phyloP scores from a whole-genome alignment of 139 green algal species.

The Zygnema cylindricum region DNA sequence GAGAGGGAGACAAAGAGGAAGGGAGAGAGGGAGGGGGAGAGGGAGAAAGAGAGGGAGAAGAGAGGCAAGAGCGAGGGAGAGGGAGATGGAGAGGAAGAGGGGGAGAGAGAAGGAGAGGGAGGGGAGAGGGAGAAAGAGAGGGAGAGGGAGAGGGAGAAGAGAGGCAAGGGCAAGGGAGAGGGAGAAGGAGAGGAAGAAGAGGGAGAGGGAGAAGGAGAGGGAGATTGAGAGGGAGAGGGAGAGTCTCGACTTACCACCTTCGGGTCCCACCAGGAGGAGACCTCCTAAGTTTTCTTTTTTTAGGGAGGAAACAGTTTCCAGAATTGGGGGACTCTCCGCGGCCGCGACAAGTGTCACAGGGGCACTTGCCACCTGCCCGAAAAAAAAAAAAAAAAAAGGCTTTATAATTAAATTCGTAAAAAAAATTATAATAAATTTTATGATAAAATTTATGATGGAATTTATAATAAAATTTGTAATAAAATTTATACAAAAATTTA shows the following conservation, averaged over 20 bases:
- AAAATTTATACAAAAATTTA: too few species aligned
- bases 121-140: too few species aligned
- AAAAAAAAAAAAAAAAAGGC: not conserved
- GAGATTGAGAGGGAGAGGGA: not conserved
- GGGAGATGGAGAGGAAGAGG: not conserved
- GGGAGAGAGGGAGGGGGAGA: not conserved
- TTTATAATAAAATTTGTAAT: too few species aligned
- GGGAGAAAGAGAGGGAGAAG: not conserved
- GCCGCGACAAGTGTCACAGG: not conserved
- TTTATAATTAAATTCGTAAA: too few species aligned
- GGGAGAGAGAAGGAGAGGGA: too few species aligned
- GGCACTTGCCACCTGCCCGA: slow-evolving; percentile 1
- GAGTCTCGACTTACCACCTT: slow-evolving; percentile 71
- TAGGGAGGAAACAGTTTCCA: not conserved
- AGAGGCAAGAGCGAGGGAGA: too few species aligned
- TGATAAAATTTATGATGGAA: too few species aligned
- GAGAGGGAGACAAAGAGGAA: not conserved
- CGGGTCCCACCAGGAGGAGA: slow-evolving; percentile 81
- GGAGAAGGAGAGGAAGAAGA: not conserved
- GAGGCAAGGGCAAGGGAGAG: not conserved
- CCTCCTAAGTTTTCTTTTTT: slow-evolving; percentile 84
- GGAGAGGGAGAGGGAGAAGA: not conserved
- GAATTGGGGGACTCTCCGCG: not conserved
- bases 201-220: not conserved
- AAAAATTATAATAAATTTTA: too few species aligned